Evolutionary conservation across 192 early-diverging fungal genomes (phyloP), one percentile per base, ranked within the genome.

Genomic region (Backusella tuberculispora): DNA sequence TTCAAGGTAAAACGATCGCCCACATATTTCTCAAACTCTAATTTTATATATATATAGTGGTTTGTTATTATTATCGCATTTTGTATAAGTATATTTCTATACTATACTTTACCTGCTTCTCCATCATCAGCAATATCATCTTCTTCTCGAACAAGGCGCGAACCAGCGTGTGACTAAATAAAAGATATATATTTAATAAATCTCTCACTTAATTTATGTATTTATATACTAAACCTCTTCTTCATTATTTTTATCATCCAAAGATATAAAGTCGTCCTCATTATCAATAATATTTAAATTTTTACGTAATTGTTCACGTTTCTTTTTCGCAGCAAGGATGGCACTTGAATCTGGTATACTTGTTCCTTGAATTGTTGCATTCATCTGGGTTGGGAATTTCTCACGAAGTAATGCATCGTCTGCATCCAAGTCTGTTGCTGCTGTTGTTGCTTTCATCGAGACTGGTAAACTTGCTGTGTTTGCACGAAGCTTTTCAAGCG

Each of bases 51-150:
- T 7, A 15, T 40, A 15, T n/a, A 63, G 60, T 63, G 14, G 5
- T 17, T 21, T 1, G 9, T 19, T 43, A 24, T 42, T 9, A 10
- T 74, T 2, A 71, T 34, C 26, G 2, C 47, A 34, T 24, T 53
- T 15, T 38, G 1, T 53, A 6, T 8, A 8, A n/a, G n/a, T 47
- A 67, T 19, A 50, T 7, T 34, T 2, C 38, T 8, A 45, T 74
- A 12, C 10, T 37, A 7, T 15, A 15, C 34, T n/a, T 45, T 60
- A 72, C 44, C 53, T 63, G 48, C 88, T 77, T 83, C 86, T 46
- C 86, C 88, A 15, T 81, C 86, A 74, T 89, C 88, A 37, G 77
- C 88, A 9, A 84, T 77, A 34, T 89, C 88, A 63, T 89, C 88
- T 53, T 89, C 88, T 73, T 89, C 88, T 12, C 88, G 79, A 5